Base-by-base conservation (phyloP, 805 yeast genomes). In the Tetrapisispora arboricola region DNA sequence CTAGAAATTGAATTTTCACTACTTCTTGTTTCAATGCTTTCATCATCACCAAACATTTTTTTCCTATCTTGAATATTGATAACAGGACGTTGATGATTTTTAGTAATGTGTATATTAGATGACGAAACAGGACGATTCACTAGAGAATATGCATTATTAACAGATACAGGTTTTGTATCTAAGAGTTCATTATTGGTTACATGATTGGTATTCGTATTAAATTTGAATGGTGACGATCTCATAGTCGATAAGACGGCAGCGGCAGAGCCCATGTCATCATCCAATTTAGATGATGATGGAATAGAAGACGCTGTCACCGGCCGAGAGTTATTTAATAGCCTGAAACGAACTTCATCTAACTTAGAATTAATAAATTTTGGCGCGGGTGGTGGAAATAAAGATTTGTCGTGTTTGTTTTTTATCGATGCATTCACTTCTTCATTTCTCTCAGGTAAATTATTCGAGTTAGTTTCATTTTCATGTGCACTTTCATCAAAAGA, bases 171-270 rank as follows among this genome's bases (percentile, higher is more conserved):
- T 16, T 16, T 25, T 12, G 15, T 17, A 25, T 22, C 37, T 11
- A 22, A n/a, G 15, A 3, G 22, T 15, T 16, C 20, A 17, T 22
- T 21, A 17, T 24, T 24, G 8, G 21, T 8, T 10, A 22, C 21
- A 4, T 16, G 9, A 16, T 16, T 22, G 4, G 7, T 42, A 35
- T 51, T 48, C 25, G 46, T 32, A 15, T 13, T 19, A 39, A 55
- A 43, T 36, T 44, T 48, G 35, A 50, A 58, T 4, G 64, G 64
- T 2, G 64, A 58, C 11, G 64, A 60, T 41, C 63, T 50, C 60
- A 60, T 53, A 32, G 50, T 57, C 3, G 63, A 58, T 24, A 60
- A 39, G 2, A 57, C 62, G 1, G 57, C 60, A 4, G 62, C 64
- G 1, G 64, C 64, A 16, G 50, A 49, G 15, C 57, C 63, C 37